A percentile compares a stretch with the other conserved stretches of the same genome.
Conservation (phyloP, 1,284 basidiomycete species). For the Fistulinella cinereoalba region DNA sequence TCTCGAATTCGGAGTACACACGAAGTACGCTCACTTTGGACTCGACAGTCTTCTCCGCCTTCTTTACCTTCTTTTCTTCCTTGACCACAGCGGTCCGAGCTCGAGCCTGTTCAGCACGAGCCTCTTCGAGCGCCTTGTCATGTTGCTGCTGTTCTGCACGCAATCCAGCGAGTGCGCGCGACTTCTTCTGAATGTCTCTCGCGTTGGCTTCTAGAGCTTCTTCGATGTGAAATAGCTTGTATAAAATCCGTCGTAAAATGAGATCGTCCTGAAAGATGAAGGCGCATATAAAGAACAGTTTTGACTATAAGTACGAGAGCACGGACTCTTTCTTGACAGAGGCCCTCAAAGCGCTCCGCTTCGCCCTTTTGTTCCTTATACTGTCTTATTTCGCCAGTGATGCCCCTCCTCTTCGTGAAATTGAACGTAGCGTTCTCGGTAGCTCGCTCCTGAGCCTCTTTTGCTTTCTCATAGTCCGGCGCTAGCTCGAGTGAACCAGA, state of each 20-base stretch:
- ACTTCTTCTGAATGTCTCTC: constrained; percentile 67
- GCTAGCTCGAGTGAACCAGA: constrained; percentile 90
- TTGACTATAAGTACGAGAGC: not conserved
- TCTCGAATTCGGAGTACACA: not conserved
- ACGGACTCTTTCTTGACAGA: constrained; percentile 71
- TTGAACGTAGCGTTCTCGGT: constrained; percentile 93
- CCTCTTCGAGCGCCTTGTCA: constrained; percentile 71
- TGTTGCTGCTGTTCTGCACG: constrained; percentile 66
- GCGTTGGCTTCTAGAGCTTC: constrained; percentile 73
- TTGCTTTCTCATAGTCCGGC: constrained; percentile 86
- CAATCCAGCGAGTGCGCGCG: constrained; percentile 64
- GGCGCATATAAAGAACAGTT: constrained; percentile 3
- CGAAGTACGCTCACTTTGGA: constrained; percentile 54
- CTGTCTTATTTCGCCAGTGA: constrained; percentile 94
- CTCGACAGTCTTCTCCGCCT: constrained; percentile 81
- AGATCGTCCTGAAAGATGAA: constrained; percentile 62
- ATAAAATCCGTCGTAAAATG: constrained; percentile 80
- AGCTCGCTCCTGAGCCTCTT: constrained; percentile 83
- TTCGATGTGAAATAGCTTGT: constrained; percentile 91
- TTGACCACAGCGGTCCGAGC: constrained; percentile 71
- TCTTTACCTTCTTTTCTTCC: constrained; percentile 76
- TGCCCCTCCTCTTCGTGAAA: constrained; percentile 89
- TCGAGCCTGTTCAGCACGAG: constrained; percentile 78
- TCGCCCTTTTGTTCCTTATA: constrained; percentile 97
- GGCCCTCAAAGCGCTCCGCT: constrained; percentile 82